Evolutionary conservation across 1,284 basidiomycete species (phyloP).

Genomic region (Sporisorium sorghi): DNA sequence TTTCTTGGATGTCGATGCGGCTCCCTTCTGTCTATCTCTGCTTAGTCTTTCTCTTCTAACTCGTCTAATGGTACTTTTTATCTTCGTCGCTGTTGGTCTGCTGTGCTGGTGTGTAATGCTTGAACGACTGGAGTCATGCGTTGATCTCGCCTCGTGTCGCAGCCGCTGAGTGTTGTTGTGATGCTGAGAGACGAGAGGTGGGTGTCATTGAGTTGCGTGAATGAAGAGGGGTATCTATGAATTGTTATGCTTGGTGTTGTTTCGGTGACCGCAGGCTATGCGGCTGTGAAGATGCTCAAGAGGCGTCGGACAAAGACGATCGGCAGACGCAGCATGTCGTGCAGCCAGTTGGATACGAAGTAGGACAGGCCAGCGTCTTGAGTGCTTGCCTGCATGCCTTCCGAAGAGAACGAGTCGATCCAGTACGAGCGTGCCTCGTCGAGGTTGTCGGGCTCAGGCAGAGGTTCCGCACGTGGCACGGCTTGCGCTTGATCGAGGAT

Average conservation of each 20-base stretch:
- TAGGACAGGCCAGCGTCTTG: neutral
- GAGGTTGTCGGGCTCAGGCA: neutral
- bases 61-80: neutral
- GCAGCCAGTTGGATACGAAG: slow-evolving; percentile 17
- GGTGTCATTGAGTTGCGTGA: neutral
- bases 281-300: slow-evolving; percentile 7
- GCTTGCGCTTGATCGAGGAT: neutral
- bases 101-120: neutral
- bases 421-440: slow-evolving; percentile 1
- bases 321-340: slow-evolving; percentile 14
- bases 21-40: neutral
- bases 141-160: neutral
- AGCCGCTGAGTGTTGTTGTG: neutral
- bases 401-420: neutral
- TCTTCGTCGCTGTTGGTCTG: neutral
- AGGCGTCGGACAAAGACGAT: slow-evolving; percentile 11
- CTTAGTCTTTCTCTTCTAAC: neutral
- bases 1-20: neutral
- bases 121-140: no score
- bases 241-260: slow-evolving; percentile 1
- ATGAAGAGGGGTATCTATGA: slow-evolving; percentile 3
- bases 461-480: neutral
- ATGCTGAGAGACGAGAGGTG: neutral
- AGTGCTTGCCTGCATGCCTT: neutral
- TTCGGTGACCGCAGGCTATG: neutral